Percentiles rank a stretch among this genome's conserved stretches.
Evolutionary conservation across 176 grass and related monocot species (phyloP).

Genomic region (Oryza meyeriana): DNA sequence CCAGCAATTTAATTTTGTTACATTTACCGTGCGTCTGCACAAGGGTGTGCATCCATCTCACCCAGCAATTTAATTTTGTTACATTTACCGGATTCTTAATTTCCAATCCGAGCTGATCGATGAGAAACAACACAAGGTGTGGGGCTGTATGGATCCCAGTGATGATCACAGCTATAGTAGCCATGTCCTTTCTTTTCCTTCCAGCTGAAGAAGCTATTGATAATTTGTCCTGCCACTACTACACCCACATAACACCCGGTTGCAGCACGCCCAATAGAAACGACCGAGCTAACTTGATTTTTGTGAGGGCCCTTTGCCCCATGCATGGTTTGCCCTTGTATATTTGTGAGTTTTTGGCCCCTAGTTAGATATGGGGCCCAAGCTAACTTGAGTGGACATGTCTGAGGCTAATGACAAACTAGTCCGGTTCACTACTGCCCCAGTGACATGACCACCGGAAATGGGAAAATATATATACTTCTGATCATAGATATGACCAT

Average conservation of each 20-base stretch:
- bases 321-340: neutral
- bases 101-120: neutral
- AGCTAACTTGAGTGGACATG: neutral
- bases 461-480: neutral
- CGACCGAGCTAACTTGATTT: too few relatives aligned
- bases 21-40: neutral
- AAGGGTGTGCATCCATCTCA: neutral
- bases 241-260: neutral
- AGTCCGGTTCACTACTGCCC: neutral
- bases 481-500: neutral
- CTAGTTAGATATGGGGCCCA: neutral
- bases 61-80: neutral
- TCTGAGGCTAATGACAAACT: neutral
- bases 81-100: neutral
- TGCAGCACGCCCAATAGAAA: neutral
- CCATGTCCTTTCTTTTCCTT: neutral
- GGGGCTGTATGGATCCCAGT: neutral
- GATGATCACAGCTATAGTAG: neutral
- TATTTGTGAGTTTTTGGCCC: neutral
- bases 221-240: neutral
- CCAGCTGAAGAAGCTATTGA: neutral
- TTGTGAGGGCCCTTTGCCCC: too few relatives aligned
- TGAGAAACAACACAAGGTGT: neutral
- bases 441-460: neutral
- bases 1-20: neutral